A percentile compares a stretch with the other conserved stretches of the same genome.
phyloP scores from a whole-genome alignment of 2,329 filamentous ascomycete genomes.

The Pseudopithomyces maydicus region DNA sequence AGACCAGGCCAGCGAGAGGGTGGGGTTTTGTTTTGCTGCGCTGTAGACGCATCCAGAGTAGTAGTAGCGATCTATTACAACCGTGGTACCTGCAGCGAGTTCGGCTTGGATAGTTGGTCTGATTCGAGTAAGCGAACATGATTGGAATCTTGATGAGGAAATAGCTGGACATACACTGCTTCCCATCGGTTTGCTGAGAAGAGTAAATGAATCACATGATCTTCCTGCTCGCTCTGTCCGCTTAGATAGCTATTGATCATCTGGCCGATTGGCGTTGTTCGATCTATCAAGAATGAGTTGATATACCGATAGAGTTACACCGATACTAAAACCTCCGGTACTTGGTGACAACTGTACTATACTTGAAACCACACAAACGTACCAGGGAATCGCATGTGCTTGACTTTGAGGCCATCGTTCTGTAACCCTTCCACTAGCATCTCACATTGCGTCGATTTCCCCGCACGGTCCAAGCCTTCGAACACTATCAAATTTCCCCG shows the following conservation, averaged over 20 bases:
- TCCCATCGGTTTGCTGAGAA: constrained; percentile 96
- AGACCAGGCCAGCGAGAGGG: constrained; percentile 77
- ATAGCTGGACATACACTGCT: constrained; percentile 42
- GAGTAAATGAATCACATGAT: constrained; percentile 87
- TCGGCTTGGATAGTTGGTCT: constrained; percentile 44
- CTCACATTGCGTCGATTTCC: constrained; percentile 89
- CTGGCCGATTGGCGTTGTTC: constrained; percentile 81
- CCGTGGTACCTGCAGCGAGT: constrained; percentile 69
- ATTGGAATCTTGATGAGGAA: neutral
- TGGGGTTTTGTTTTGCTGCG: constrained; percentile 79
- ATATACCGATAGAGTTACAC: neutral
- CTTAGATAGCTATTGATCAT: constrained; percentile 86
- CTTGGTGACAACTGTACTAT: neutral
- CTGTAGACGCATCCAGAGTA: constrained; percentile 94
- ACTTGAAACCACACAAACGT: constrained; percentile 17
- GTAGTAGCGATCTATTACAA: constrained; percentile 92
- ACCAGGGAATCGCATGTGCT: constrained; percentile 71
- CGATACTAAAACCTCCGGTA: neutral
- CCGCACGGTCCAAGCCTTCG: constrained; percentile 87
- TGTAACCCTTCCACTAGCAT: constrained; percentile 63
- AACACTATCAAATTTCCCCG: constrained; percentile 80
- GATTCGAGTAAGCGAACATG: neutral
- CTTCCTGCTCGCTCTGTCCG: constrained; percentile 73
- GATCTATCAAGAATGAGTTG: constrained; percentile 59
- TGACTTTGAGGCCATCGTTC: constrained; percentile 57